phyloP scores from a whole-genome alignment of 306 rosid species.

The Prunus campanulata region DNA sequence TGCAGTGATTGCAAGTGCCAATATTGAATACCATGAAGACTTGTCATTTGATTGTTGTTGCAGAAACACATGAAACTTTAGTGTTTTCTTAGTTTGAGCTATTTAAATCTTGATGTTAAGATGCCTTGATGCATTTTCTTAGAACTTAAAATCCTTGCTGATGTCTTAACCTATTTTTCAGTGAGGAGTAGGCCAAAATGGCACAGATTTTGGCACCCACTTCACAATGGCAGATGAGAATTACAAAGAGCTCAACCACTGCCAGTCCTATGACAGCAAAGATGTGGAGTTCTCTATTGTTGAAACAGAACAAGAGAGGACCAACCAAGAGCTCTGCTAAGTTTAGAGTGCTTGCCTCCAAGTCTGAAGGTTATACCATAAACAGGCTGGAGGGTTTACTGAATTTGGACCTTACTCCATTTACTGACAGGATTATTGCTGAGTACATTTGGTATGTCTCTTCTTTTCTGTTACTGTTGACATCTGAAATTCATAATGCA shows the following conservation, averaged over 20 bases:
- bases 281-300: conserved; percentile 69
- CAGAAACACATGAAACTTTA: not conserved
- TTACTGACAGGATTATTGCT: conserved; percentile 84
- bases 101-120: not conserved
- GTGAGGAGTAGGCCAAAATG: conserved; percentile 57
- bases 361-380: conserved; percentile 59
- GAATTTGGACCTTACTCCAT: conserved; percentile 78
- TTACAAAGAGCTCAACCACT: conserved; percentile 45
- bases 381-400: conserved; percentile 78
- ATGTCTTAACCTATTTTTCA: conserved; percentile 11
- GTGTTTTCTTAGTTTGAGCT: not conserved
- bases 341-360: conserved; percentile 54
- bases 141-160: not conserved
- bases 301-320: conserved; percentile 70
- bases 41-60: not conserved
- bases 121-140: not conserved
- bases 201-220: conserved; percentile 98
- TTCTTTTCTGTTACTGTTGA: conserved; percentile 8
- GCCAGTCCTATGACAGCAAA: conserved; percentile 60
- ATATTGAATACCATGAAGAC: not conserved
- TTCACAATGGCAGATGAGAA: conserved; percentile 75
- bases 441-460: conserved; percentile 85
- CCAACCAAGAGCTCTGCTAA: conserved; percentile 46
- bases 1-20: not conserved
- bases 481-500: conserved; percentile 3